These are phyloP conservation scores for Euphorbia schlechtendalii DNA, from an alignment of 441 rosid genomes.

Conservation along the genomic window DNA sequence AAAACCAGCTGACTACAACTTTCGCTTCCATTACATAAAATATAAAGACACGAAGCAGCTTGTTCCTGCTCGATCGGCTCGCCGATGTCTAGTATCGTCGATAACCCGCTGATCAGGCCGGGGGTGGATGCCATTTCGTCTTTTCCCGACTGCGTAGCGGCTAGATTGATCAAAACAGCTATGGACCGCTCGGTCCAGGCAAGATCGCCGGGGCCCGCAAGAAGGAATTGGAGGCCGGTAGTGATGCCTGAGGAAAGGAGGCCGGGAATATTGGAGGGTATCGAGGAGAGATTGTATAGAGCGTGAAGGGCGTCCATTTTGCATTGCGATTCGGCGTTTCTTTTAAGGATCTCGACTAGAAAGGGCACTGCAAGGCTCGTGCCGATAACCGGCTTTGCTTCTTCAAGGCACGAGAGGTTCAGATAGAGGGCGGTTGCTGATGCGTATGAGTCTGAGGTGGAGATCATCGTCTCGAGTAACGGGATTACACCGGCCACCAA, in stretches of 20 bases:
- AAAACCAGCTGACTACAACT: conserved; percentile 78
- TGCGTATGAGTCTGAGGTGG: conserved; percentile 41
- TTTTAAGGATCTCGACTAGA: conserved; percentile 53
- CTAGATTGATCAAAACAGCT: conserved; percentile 74
- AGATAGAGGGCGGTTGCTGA: conserved; percentile 88
- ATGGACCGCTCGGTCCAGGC: conserved; percentile 74
- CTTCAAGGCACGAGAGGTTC: conserved; percentile 78
- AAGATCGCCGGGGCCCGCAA: conserved; percentile 45
- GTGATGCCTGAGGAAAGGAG: conserved; percentile 74
- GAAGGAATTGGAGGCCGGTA: conserved; percentile 53
- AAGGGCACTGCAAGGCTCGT: conserved; percentile 72
- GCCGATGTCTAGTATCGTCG: conserved; percentile 63
- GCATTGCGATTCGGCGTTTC: conserved; percentile 52
- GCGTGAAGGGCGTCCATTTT: conserved; percentile 96
- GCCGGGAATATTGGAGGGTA: conserved; percentile 42
- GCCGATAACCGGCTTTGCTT: conserved; percentile 77
- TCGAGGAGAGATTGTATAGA: conserved; percentile 77
- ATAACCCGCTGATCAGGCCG: conserved; percentile 58
- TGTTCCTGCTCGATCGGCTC: conserved; percentile 79
- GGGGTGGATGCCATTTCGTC: conserved; percentile 59
- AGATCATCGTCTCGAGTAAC: conserved; percentile 74
- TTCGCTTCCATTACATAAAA: conserved; percentile 67
- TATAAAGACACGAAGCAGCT: conserved; percentile 68
- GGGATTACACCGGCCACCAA: conserved; percentile 58
- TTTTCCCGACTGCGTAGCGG: conserved; percentile 53